Evolutionary conservation across 257 asterid species (phyloP).

Genomic region (Coffea eugenioides): DNA sequence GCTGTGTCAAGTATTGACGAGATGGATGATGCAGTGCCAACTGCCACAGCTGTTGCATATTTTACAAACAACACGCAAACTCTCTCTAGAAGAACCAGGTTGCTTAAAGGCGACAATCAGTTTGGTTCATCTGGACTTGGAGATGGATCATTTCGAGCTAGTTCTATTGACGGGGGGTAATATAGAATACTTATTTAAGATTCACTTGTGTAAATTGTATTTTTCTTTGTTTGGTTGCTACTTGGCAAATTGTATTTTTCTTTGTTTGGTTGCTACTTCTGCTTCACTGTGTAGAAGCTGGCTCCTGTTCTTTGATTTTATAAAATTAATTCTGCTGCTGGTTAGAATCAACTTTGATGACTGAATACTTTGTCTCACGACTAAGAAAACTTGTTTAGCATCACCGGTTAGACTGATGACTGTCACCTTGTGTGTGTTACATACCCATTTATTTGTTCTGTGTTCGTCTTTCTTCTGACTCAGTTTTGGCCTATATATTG

Average conservation of each 20-base stretch:
- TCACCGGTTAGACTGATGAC: background rate
- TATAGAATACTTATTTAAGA: conserved; percentile 21
- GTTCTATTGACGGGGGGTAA: conserved; percentile 88
- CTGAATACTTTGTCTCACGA: background rate
- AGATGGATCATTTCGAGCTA: conserved; percentile 57
- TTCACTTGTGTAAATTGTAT: background rate
- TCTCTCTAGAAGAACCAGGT: conserved; percentile 94
- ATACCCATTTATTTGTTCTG: background rate
- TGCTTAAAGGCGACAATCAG: conserved; percentile 66
- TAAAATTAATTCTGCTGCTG: background rate
- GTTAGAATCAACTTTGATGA: background rate
- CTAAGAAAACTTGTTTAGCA: background rate
- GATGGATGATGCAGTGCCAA: conserved; percentile 72
- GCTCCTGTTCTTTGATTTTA: background rate
- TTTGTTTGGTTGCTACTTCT: background rate
- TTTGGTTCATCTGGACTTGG: conserved; percentile 51
- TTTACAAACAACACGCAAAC: conserved; percentile 66
- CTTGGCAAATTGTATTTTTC: background rate
- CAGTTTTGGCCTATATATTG: background rate
- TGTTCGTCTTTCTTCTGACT: background rate
- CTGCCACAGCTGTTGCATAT: conserved; percentile 49
- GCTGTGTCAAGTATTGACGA: conserved; percentile 60
- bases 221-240: background rate
- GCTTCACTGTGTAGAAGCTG: background rate
- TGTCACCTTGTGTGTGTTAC: background rate